Evolutionary conservation across 2,329 filamentous ascomycete species (phyloP), one percentile per base, ranked within the genome.

Genomic region (Plenodomus lindquistii): DNA sequence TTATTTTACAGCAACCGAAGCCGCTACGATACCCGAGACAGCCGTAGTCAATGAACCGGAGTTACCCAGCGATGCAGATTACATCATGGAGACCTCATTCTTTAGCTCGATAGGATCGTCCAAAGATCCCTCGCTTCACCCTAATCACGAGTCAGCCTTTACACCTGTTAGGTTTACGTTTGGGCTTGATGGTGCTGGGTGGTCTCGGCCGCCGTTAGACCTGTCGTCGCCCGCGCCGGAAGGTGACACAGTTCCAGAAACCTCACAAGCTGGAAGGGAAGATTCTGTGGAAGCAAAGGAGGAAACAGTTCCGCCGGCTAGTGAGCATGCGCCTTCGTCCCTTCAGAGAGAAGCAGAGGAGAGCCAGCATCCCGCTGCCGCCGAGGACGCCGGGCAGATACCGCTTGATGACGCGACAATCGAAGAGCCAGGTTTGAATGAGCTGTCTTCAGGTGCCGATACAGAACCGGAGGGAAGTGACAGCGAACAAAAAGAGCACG

Each of bases 111-210:
- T 68, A 16, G 61, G 57, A 46, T 60, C 67, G 13, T 59, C 61
- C 3, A 65, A 49, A 35, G 52, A 55, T 11, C 50, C 56, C 6
- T 53, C 52, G 18, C 44, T 57, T 13, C 63, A 68, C 39, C 59
- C 58, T 11, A 62, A 62, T 15, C 69, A 72, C 34, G 66, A 70
- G 42, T 69, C 68, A 3, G 67, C 62, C 2, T 71, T 70, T 20
- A 70, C 67, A 2, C 68, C 70, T 37, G 55, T 72, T 7, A 55
- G 69, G 7, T 72, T 72, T 29, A 65, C 66, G 2, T 72, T 72
- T 37, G 69, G 69, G 4, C 55, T 69, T 40, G 69, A 72, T 52
- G 67, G 64, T 1, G 48, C 62, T 34, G 52, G 55, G 2, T 62
- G 60, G 37, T 68, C 61, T 8, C 57, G 59, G 11, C 58, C 50